phyloP scores from a whole-genome alignment of 345 rosid genomes.

The Melastoma malabathricum region DNA sequence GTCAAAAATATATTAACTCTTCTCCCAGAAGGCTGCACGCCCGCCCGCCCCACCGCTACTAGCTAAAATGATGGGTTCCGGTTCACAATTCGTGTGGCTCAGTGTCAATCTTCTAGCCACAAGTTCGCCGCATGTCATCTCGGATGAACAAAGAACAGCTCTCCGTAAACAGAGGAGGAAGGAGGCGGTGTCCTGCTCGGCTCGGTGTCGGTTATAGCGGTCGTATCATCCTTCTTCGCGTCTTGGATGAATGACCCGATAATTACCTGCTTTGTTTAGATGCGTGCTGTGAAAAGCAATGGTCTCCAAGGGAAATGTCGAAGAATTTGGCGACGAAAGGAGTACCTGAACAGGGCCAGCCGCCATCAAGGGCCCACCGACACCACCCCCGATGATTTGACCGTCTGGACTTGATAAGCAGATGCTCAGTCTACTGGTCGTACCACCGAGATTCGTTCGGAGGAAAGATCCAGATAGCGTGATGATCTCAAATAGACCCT shows the following conservation, averaged over 20 bases:
- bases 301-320: neutral
- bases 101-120: too few relatives aligned
- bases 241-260: slow-evolving; percentile 8
- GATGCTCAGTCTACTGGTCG: slow-evolving; percentile 79
- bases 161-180: too few relatives aligned
- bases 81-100: too few relatives aligned
- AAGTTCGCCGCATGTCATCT: too few relatives aligned
- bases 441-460: slow-evolving; percentile 57
- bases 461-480: slow-evolving; percentile 80
- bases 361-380: slow-evolving; percentile 72
- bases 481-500: slow-evolving; percentile 85
- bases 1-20: too few relatives aligned
- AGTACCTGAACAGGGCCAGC: slow-evolving; percentile 89
- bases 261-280: slow-evolving; percentile 3
- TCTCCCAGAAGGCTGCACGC: too few relatives aligned
- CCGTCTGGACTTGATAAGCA: slow-evolving; percentile 62
- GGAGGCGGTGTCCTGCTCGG: too few relatives aligned
- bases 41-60: too few relatives aligned
- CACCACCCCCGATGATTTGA: slow-evolving; percentile 86
- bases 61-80: too few relatives aligned
- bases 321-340: neutral
- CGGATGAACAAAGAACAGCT: too few relatives aligned
- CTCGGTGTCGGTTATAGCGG: too few relatives aligned
- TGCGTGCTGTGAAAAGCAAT: neutral
- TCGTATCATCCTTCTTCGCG: slow-evolving; percentile 1